phyloP scores from a whole-genome alignment of 2,329 filamentous ascomycete genomes.

The Xylaria sp. region DNA sequence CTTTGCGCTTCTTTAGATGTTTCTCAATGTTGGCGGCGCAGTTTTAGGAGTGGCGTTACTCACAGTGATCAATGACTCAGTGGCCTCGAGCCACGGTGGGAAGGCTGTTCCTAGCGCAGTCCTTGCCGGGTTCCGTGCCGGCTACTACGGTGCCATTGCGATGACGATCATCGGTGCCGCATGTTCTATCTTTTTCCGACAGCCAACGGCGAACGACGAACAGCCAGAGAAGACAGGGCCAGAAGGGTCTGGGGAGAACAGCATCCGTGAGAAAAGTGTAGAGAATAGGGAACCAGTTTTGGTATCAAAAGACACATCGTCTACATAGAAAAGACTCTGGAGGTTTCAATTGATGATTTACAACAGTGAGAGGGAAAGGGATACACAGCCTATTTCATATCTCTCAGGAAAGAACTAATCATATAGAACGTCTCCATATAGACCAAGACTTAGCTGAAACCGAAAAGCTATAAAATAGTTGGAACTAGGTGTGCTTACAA shows the following conservation, averaged over 20 bases:
- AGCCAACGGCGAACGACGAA: neutral
- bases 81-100: neutral
- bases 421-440: too few species aligned
- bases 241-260: neutral
- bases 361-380: too few species aligned
- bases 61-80: conserved; percentile 11
- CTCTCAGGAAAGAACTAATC: too few species aligned
- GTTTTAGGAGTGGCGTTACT: conserved; percentile 15
- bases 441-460: too few species aligned
- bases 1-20: conserved; percentile 11
- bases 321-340: neutral
- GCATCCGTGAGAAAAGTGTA: neutral
- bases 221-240: neutral
- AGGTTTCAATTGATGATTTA: too few species aligned
- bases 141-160: conserved; percentile 11
- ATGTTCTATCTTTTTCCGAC: conserved; percentile 8
- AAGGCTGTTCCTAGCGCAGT: neutral
- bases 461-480: too few species aligned
- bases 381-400: too few species aligned
- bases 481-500: too few species aligned
- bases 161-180: neutral
- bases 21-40: conserved; percentile 16
- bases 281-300: neutral
- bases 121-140: conserved; percentile 11
- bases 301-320: neutral